phyloP scores from a whole-genome alignment of 371 early-diverging fungal species.

The Mortierella sp. region DNA sequence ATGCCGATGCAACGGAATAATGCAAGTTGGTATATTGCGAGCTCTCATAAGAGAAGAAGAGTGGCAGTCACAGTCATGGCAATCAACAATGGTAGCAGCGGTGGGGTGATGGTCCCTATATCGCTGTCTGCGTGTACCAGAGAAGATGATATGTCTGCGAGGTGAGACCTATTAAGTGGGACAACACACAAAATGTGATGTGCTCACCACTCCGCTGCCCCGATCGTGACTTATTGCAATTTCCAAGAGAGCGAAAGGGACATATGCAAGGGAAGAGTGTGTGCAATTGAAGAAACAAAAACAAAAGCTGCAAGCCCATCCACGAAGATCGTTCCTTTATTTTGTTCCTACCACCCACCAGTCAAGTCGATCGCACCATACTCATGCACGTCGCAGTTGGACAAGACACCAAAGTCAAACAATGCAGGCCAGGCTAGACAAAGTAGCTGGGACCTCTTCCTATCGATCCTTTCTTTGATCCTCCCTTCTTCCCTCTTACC shows the following conservation, averaged over 20 bases:
- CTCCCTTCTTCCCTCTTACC: not conserved
- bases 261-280: not conserved
- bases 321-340: not conserved
- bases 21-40: too few relatives aligned
- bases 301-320: not conserved
- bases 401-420: not conserved
- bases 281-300: not conserved
- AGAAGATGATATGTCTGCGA: not conserved
- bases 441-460: not conserved
- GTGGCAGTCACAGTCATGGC: too few relatives aligned
- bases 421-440: not conserved
- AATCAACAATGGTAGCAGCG: too few relatives aligned
- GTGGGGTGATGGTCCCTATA: too few relatives aligned
- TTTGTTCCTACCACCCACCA: not conserved
- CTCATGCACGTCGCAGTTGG: not conserved
- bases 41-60: too few relatives aligned
- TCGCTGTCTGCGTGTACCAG: too few relatives aligned
- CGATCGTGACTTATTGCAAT: not conserved
- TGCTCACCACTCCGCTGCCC: slow-evolving; percentile 3
- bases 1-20: too few relatives aligned
- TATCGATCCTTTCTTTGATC: not conserved
- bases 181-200: not conserved
- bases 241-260: not conserved
- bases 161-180: not conserved
- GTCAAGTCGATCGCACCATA: not conserved